A percentile compares a stretch with the other conserved stretches of the same genome.
Conservation (phyloP, 192 early-diverging fungal species). For the Globomyces pollinis-pini region DNA sequence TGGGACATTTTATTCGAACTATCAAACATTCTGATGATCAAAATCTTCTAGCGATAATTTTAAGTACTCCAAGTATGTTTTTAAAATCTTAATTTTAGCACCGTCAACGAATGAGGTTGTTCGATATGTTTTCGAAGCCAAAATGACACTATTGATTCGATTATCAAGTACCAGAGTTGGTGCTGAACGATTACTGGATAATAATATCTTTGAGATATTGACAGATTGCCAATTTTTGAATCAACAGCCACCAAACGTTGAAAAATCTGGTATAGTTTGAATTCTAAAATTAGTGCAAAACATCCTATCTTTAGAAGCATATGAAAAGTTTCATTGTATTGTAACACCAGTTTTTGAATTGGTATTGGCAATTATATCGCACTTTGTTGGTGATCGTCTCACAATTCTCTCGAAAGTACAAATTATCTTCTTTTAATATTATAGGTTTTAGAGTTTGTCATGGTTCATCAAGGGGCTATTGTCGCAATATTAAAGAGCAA, state of each 20-base stretch:
- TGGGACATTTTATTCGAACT: slow-evolving; percentile 35
- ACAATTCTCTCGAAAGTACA: slow-evolving; percentile 23
- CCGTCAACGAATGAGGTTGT: slow-evolving; percentile 21
- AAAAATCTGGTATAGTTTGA: not conserved
- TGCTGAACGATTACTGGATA: slow-evolving; percentile 67
- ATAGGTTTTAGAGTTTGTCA: too few relatives aligned
- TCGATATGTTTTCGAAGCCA: slow-evolving; percentile 70
- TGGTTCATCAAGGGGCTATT: not conserved
- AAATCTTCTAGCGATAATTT: slow-evolving; percentile 24
- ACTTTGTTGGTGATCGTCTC: slow-evolving; percentile 27
- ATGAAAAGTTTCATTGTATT: slow-evolving; percentile 58
- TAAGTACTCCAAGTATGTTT: slow-evolving; percentile 13
- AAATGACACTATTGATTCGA: slow-evolving; percentile 75
- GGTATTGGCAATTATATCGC: slow-evolving; percentile 41
- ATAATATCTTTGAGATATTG: slow-evolving; percentile 71
- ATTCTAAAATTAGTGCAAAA: not conserved
- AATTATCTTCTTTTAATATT: slow-evolving; percentile 14
- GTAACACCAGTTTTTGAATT: slow-evolving; percentile 56
- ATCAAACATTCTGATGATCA: slow-evolving; percentile 32
- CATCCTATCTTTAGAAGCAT: not conserved
- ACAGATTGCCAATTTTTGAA: slow-evolving; percentile 66
- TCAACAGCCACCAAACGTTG: slow-evolving; percentile 36
- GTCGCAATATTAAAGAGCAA: not conserved
- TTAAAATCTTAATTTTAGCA: slow-evolving; percentile 10
- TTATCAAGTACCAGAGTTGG: slow-evolving; percentile 66